phyloP scores from a whole-genome alignment of 1,139 yeast species.

The Groenewaldozyma sp. region DNA sequence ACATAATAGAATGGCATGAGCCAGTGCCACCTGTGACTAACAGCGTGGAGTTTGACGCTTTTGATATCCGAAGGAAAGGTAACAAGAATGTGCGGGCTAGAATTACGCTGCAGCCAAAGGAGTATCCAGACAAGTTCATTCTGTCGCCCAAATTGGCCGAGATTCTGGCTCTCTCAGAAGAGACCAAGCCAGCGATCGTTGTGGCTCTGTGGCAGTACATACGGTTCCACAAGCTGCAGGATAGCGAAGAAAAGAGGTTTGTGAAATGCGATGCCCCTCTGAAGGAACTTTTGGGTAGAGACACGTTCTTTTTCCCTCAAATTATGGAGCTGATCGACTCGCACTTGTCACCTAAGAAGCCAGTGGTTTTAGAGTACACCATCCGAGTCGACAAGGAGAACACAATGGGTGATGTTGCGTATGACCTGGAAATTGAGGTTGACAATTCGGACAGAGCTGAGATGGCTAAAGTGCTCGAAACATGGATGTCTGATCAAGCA shows the following conservation, averaged over 20 bases:
- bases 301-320: slow-evolving; percentile 53
- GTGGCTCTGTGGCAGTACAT: slow-evolving; percentile 85
- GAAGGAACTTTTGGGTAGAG: slow-evolving; percentile 38
- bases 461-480: slow-evolving; percentile 33
- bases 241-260: slow-evolving; percentile 43
- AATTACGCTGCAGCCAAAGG: slow-evolving; percentile 74
- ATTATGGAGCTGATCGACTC: slow-evolving; percentile 61
- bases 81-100: slow-evolving; percentile 54
- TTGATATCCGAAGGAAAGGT: slow-evolving; percentile 80
- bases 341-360: slow-evolving; percentile 62
- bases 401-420: slow-evolving; percentile 70
- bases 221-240: slow-evolving; percentile 59
- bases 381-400: slow-evolving; percentile 67
- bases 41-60: slow-evolving; percentile 65
- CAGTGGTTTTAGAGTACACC: slow-evolving; percentile 65
- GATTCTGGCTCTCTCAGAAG: slow-evolving; percentile 65
- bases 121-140: slow-evolving; percentile 54
- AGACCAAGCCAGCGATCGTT: slow-evolving; percentile 80
- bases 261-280: slow-evolving; percentile 65
- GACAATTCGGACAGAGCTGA: slow-evolving; percentile 48
- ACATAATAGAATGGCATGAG: slow-evolving; percentile 63
- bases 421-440: slow-evolving; percentile 61
- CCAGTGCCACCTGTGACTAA: slow-evolving; percentile 18
- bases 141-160: slow-evolving; percentile 57
- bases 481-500: slow-evolving; percentile 40